Evolutionary conservation across 2,329 filamentous ascomycete genomes (phyloP).

Genomic region (Coniella lustricola): DNA sequence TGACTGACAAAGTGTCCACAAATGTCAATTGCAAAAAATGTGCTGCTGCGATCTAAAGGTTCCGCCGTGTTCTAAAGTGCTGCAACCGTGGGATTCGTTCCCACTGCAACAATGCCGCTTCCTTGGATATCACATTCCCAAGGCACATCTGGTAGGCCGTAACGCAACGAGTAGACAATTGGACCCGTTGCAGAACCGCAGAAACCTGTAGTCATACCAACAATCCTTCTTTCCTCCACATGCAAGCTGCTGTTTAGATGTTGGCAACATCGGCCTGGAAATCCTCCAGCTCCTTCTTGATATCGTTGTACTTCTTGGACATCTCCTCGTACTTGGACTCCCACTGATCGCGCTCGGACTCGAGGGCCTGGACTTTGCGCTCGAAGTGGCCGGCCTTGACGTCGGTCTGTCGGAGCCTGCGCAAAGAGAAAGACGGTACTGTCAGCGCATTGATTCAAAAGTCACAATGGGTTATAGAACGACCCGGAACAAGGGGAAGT

Average conservation of each 20-base stretch:
- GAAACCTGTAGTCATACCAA: not conserved
- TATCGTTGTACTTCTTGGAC: slow-evolving; percentile 74
- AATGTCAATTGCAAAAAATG: slow-evolving; percentile 11
- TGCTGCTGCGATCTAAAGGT: slow-evolving; percentile 11
- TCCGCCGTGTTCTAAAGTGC: slow-evolving; percentile 14
- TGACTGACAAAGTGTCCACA: slow-evolving; percentile 11
- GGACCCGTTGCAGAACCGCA: slow-evolving; percentile 10
- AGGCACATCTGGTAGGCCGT: slow-evolving; percentile 1
- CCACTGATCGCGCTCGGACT: slow-evolving; percentile 87
- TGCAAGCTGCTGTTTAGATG: slow-evolving; percentile 54
- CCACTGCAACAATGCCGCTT: slow-evolving; percentile 13
- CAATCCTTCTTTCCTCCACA: not conserved
- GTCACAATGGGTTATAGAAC: slow-evolving; percentile 1
- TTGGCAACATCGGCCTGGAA: slow-evolving; percentile 89
- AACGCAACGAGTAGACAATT: slow-evolving; percentile 2
- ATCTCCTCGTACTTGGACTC: slow-evolving; percentile 98
- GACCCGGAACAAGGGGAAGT: not conserved
- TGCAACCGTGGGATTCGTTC: slow-evolving; percentile 10
- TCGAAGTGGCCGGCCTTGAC: slow-evolving; percentile 99
- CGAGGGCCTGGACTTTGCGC: slow-evolving; percentile 96
- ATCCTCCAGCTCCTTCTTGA: slow-evolving; percentile 87
- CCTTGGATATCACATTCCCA: slow-evolving; percentile 4
- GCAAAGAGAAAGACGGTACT: slow-evolving; percentile 13
- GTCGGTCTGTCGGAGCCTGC: slow-evolving; percentile 96
- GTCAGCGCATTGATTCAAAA: not conserved